Evolutionary conservation across 2,329 filamentous ascomycete species (phyloP).

Genomic region (Hymenoscyphus fraxineus): DNA sequence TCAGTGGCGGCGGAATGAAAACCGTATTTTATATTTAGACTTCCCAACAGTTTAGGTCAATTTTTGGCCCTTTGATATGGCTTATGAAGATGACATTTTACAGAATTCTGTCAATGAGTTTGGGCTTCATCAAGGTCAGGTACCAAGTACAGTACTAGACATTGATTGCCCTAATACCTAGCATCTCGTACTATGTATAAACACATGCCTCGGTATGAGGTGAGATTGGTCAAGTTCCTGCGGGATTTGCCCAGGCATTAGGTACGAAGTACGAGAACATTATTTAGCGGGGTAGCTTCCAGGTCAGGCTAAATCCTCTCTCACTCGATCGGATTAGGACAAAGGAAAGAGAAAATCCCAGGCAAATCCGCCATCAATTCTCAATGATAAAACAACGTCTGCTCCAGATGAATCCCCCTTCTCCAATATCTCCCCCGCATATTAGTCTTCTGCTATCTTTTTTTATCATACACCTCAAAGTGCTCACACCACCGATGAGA

Average conservation of each 20-base stretch:
- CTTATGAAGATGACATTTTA: not conserved
- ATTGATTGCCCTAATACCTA: not conserved
- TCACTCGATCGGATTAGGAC: not conserved
- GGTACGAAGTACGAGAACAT: not conserved
- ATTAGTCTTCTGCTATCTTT: not conserved
- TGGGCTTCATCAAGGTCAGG: not conserved
- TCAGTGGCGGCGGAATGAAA: not conserved
- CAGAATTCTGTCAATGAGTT: not conserved
- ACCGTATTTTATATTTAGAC: not conserved
- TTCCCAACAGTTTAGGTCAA: not conserved
- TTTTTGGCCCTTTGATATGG: not conserved
- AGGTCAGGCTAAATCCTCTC: not conserved
- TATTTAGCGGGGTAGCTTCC: not conserved
- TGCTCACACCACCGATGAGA: conserved; percentile 10
- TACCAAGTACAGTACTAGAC: not conserved
- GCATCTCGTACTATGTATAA: not conserved
- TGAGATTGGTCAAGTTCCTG: not conserved
- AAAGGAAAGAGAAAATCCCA: not conserved
- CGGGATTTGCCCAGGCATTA: not conserved
- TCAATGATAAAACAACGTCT: conserved; percentile 4
- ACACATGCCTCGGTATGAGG: not conserved
- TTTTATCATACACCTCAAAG: conserved; percentile 11
- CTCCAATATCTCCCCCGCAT: not conserved
- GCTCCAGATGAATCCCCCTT: not conserved
- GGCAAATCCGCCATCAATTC: conserved; percentile 2